These are phyloP conservation scores for Pyricularia pennisetigena DNA, from an alignment of 2,329 filamentous ascomycete genomes.

Conservation along the genomic window DNA sequence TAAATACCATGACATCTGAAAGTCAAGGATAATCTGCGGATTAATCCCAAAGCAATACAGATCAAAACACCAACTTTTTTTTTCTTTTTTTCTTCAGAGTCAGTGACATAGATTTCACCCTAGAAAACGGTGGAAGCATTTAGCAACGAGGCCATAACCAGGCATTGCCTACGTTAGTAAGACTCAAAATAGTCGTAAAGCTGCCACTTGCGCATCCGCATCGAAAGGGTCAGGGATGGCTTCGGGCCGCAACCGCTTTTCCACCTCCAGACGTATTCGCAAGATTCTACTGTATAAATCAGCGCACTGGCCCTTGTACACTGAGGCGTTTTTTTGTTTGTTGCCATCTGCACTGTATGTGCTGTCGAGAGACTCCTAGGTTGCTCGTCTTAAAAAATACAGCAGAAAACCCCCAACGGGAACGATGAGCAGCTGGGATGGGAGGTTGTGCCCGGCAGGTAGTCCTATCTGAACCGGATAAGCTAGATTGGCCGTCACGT, in stretches of 20 bases:
- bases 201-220: background rate
- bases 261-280: background rate
- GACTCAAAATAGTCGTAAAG: background rate
- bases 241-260: no score
- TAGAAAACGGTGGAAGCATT: background rate
- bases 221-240: no score
- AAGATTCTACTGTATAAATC: background rate
- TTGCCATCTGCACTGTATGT: background rate
- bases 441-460: background rate
- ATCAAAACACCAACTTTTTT: no score
- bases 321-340: background rate
- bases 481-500: background rate
- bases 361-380: no score
- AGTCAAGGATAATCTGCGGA: no score
- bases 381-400: background rate
- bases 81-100: no score
- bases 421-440: background rate
- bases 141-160: background rate
- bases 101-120: background rate
- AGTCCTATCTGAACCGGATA: background rate
- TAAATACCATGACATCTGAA: no score
- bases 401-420: background rate
- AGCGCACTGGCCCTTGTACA: background rate
- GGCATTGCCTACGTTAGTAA: background rate
- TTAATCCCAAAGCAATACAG: no score